Conservation (phyloP, 306 rosid species). For the Rosa chinensis region DNA sequence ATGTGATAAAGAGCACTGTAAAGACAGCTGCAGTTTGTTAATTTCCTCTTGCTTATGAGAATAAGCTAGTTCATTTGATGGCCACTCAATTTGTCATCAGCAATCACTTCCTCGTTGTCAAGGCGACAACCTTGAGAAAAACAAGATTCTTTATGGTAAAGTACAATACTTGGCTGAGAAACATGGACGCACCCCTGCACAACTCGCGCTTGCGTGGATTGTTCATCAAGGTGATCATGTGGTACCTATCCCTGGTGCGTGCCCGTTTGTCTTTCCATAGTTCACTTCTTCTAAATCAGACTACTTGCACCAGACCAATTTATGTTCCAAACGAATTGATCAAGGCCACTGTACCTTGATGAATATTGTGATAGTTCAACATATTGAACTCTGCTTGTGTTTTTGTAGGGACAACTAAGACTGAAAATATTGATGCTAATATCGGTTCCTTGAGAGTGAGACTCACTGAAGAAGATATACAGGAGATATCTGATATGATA, state of each 20-base stretch:
- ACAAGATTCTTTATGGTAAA: slow-evolving; percentile 45
- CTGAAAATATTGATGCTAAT: slow-evolving; percentile 53
- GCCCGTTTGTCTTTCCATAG: neutral
- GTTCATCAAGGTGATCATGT: slow-evolving; percentile 60
- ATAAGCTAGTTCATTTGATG: neutral
- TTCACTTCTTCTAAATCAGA: neutral
- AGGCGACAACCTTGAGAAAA: slow-evolving; percentile 62
- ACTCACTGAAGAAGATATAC: slow-evolving; percentile 42
- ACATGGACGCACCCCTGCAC: slow-evolving; percentile 52
- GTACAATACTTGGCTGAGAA: slow-evolving; percentile 51
- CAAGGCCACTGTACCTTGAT: neutral
- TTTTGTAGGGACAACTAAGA: slow-evolving; percentile 62
- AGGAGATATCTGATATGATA: slow-evolving; percentile 47
- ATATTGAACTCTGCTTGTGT: neutral
- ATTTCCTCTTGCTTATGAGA: neutral
- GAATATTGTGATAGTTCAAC: neutral
- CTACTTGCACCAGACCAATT: neutral
- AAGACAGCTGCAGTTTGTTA: neutral
- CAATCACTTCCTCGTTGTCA: slow-evolving; percentile 47
- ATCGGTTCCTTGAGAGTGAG: slow-evolving; percentile 47
- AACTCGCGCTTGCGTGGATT: slow-evolving; percentile 72
- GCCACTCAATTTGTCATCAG: slow-evolving; percentile 34
- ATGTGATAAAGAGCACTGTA: neutral
- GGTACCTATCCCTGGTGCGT: slow-evolving; percentile 73
- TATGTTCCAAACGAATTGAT: neutral